Evolutionary conservation across 2,329 filamentous ascomycete species (phyloP), one percentile per base, ranked within the genome.

Genomic region (Cryphonectria nitschkei): DNA sequence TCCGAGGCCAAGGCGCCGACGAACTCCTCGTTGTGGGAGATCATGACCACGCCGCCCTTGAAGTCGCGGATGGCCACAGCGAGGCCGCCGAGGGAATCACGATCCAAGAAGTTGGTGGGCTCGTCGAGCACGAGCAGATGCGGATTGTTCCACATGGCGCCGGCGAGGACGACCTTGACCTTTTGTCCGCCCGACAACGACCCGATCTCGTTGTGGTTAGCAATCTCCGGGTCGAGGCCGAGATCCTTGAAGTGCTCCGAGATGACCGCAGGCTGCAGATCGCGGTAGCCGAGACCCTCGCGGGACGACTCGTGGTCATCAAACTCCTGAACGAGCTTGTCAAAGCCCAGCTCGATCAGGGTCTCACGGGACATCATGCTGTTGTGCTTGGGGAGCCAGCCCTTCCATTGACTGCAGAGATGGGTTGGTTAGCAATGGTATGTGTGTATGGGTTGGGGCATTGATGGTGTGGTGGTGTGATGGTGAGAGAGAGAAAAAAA

Each of bases 21-120:
- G 78, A 99, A 99, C 82, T 99, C 96, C 80, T 98, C 95, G 88
- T 99, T 98, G 84, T 99, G 96, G 73, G 95, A 98, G 82, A 99
- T 99, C 91, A 99, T 97, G 74, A 99, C 95, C 2, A 99, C 96
- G 81, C 96, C 96, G 75, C 96, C 96, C 85, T 94, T 97, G 89
- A 97, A 99, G 79, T 98, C 96, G 76, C 95, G 93, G 78, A 99
- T 98, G 75, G 96, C 96, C 56, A 97, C 94, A n/a, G 96, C 95
- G 69, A 99, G 89, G 81, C 95, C 96, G 79, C 96, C 97, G 26
- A 99, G 91, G 22, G 95, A 97, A 84, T 99, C 96, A 77, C 96
- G 94, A 80, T 99, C 96, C 86, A 99, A 90, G 88, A 98, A 99
- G 86, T 99, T 99, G 80, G 96, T 98, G 72, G 96, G 96, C 89